These are phyloP conservation scores for Apiotrichum gamsii DNA, from an alignment of 1,284 basidiomycete genomes.

Conservation along the genomic window DNA sequence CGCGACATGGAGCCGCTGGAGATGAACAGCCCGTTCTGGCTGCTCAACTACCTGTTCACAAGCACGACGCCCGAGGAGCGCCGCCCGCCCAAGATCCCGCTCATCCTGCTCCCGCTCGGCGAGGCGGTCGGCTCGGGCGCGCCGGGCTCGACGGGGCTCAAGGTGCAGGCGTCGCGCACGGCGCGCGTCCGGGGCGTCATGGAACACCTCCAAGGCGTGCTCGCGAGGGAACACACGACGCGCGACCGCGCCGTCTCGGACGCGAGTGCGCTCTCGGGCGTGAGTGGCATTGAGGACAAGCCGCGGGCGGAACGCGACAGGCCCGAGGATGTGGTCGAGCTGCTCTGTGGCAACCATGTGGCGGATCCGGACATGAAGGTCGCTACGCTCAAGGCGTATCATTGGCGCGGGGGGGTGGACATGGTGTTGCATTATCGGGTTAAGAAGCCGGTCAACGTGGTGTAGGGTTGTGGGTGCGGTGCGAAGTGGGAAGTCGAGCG, in stretches of 20 bases:
- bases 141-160: constrained; percentile 9
- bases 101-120: constrained; percentile 70
- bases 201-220: constrained; percentile 10
- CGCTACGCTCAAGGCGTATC: constrained; percentile 79
- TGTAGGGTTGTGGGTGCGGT: too few species aligned
- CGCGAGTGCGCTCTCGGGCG: constrained; percentile 11
- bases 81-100: constrained; percentile 66
- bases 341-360: constrained; percentile 74
- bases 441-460: too few species aligned
- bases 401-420: constrained; percentile 71
- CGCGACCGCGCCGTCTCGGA: constrained; percentile 9
- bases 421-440: constrained; percentile 74
- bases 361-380: constrained; percentile 81
- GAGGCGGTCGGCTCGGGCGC: constrained; percentile 13
- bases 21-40: constrained; percentile 74
- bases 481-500: too few species aligned
- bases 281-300: background rate
- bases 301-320: too few species aligned
- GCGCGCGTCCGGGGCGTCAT: constrained; percentile 18
- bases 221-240: background rate
- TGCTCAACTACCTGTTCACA: constrained; percentile 73
- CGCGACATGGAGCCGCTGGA: constrained; percentile 66
- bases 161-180: constrained; percentile 20
- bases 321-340: constrained; percentile 78
- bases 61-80: constrained; percentile 54